Percentiles rank a stretch among this genome's conserved stretches.
phyloP scores from a whole-genome alignment of 345 rosid genomes.

The Dimocarpus longan region DNA sequence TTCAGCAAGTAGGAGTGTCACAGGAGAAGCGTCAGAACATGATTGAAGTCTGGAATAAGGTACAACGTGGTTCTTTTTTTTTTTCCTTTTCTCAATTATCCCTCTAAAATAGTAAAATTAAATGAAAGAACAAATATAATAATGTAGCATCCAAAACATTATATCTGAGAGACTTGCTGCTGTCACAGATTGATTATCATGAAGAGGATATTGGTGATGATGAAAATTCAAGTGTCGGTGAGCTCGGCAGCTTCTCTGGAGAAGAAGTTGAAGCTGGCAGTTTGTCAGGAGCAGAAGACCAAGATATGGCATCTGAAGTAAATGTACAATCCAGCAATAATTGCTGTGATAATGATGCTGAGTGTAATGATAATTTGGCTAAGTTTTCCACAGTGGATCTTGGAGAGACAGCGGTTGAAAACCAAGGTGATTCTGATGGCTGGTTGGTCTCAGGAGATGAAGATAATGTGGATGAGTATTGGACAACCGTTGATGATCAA shows the following conservation, averaged over 20 bases:
- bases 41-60: slow-evolving; percentile 99
- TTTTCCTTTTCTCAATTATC: not conserved
- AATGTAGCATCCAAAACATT: not conserved
- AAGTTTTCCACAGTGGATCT: slow-evolving; percentile 21
- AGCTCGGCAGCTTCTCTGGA: slow-evolving; percentile 26
- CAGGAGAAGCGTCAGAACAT: slow-evolving; percentile 76
- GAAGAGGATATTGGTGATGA: slow-evolving; percentile 46
- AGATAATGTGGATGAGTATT: slow-evolving; percentile 28
- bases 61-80: slow-evolving; percentile 14
- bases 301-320: slow-evolving; percentile 31
- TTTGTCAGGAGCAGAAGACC: slow-evolving; percentile 23
- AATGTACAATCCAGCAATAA: slow-evolving; percentile 21
- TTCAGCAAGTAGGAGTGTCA: slow-evolving; percentile 89
- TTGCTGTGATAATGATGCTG: slow-evolving; percentile 24
- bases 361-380: not conserved
- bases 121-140: not conserved
- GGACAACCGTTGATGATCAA: slow-evolving; percentile 37
- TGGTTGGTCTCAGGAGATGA: slow-evolving; percentile 56
- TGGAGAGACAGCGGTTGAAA: slow-evolving; percentile 22
- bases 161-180: slow-evolving; percentile 1
- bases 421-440: slow-evolving; percentile 40
- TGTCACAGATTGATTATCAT: slow-evolving; percentile 70
- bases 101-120: slow-evolving; percentile 3
- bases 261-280: slow-evolving; percentile 31
- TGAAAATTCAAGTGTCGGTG: slow-evolving; percentile 33